A percentile compares a stretch with the other conserved stretches of the same genome.
Evolutionary conservation across 257 asterid genomes (phyloP).

Genomic region (Ligustrum vulgare): DNA sequence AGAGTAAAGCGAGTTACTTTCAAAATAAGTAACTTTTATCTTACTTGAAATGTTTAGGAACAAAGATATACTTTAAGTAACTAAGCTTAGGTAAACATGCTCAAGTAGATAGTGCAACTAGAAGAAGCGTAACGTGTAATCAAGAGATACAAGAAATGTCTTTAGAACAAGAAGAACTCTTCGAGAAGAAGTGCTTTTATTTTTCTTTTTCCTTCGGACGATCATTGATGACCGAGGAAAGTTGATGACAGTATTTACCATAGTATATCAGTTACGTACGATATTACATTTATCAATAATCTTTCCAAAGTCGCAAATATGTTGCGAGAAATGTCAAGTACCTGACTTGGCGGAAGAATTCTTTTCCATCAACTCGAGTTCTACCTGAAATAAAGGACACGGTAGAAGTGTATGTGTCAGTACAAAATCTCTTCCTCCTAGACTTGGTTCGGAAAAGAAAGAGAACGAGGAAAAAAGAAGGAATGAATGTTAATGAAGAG

Average conservation of each 20-base stretch:
- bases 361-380: constrained; percentile 95
- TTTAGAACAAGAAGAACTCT: constrained; percentile 18
- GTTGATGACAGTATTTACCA: too few species aligned
- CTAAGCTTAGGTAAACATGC: constrained; percentile 33
- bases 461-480: constrained; percentile 36
- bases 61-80: not conserved
- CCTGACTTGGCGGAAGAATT: constrained; percentile 99
- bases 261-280: too few species aligned
- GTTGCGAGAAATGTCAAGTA: constrained; percentile 25
- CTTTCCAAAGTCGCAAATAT: not conserved
- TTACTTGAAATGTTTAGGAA: not conserved
- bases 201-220: too few species aligned
- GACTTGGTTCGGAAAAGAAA: not conserved
- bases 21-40: not conserved
- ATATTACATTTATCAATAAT: too few species aligned
- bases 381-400: constrained; percentile 43
- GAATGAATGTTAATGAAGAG: not conserved
- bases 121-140: constrained; percentile 15
- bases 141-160: too few species aligned
- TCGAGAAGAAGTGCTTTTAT: not conserved
- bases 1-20: not conserved
- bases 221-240: constrained; percentile 41
- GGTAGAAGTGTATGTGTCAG: constrained; percentile 32
- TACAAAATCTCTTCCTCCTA: not conserved
- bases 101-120: constrained; percentile 29